Evolutionary conservation across 495 filamentous ascomycete species (phyloP).

Genomic region (Aspergillus biplanus): DNA sequence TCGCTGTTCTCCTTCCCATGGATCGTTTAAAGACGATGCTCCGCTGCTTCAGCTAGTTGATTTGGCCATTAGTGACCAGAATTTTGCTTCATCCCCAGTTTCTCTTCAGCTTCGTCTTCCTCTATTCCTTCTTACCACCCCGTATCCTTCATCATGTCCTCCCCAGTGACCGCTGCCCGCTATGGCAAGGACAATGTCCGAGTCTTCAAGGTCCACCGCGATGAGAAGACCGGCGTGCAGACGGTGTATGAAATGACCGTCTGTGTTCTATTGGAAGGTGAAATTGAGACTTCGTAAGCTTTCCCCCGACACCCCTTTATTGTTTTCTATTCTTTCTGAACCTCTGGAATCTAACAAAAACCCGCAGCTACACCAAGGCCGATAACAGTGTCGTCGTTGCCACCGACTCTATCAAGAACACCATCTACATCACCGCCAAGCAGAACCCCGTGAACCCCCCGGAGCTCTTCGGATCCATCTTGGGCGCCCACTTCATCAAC

Average conservation of each 20-base stretch:
- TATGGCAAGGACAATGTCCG: slow-evolving; percentile 99
- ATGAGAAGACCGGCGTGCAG: slow-evolving; percentile 75
- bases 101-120: slow-evolving; percentile 5
- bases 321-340: not conserved
- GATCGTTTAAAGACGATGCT: slow-evolving; percentile 23
- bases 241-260: slow-evolving; percentile 95
- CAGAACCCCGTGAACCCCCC: slow-evolving; percentile 91
- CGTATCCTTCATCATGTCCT: slow-evolving; percentile 19
- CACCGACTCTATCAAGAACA: slow-evolving; percentile 98
- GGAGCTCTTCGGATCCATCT: slow-evolving; percentile 84
- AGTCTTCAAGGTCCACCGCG: slow-evolving; percentile 87
- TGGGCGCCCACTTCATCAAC: slow-evolving; percentile 85
- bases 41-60: slow-evolving; percentile 22
- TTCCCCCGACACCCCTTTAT: slow-evolving; percentile 1
- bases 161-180: slow-evolving; percentile 68
- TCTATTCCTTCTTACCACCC: slow-evolving; percentile 1
- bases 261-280: slow-evolving; percentile 84
- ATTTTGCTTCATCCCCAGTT: not conserved
- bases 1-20: slow-evolving; percentile 15
- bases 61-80: slow-evolving; percentile 23
- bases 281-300: slow-evolving; percentile 83
- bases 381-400: slow-evolving; percentile 96
- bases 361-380: slow-evolving; percentile 70
- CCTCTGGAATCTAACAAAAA: slow-evolving; percentile 42
- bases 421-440: slow-evolving; percentile 91